Evolutionary conservation across 1,284 basidiomycete genomes (phyloP).

Genomic region (Boletellus sp.): DNA sequence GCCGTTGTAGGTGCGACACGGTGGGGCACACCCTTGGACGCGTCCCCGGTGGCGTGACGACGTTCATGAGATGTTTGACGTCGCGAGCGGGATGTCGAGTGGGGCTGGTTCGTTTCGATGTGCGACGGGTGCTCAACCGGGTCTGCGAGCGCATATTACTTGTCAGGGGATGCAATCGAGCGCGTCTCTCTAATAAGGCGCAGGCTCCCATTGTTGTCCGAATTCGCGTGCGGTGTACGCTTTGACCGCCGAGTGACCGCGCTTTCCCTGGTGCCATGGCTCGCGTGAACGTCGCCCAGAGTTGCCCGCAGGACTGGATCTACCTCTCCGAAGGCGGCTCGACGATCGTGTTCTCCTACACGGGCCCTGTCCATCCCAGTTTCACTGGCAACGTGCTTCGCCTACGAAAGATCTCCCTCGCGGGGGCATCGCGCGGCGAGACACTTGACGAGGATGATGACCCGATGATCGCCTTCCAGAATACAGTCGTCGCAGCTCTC

Average conservation of each 20-base stretch:
- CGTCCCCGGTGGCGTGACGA: background rate
- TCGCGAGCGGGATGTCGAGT: slow-evolving; percentile 9
- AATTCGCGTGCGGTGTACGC: slow-evolving; percentile 5
- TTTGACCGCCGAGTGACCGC: too few relatives aligned
- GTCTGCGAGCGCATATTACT: slow-evolving; percentile 17
- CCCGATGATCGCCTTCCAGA: slow-evolving; percentile 61
- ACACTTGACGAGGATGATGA: slow-evolving; percentile 42
- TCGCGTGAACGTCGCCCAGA: slow-evolving; percentile 32
- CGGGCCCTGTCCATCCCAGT: slow-evolving; percentile 45
- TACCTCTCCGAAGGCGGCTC: slow-evolving; percentile 91
- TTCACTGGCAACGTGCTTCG: slow-evolving; percentile 71
- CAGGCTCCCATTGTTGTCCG: slow-evolving; percentile 19
- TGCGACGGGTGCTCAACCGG: slow-evolving; percentile 4
- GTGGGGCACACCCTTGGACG: slow-evolving; percentile 3
- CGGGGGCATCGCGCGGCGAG: background rate
- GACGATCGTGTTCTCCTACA: slow-evolving; percentile 81
- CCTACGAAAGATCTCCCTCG: slow-evolving; percentile 53
- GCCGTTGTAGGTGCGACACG: background rate
- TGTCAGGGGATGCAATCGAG: background rate
- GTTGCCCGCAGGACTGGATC: slow-evolving; percentile 62
- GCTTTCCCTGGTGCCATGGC: slow-evolving; percentile 11
- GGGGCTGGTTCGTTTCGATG: slow-evolving; percentile 2
- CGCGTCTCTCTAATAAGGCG: background rate
- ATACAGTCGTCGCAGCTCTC: slow-evolving; percentile 54
- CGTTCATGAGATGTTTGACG: background rate